Conservation (phyloP, 2,329 filamentous ascomycete species). For the Trichophyton rubrum region DNA sequence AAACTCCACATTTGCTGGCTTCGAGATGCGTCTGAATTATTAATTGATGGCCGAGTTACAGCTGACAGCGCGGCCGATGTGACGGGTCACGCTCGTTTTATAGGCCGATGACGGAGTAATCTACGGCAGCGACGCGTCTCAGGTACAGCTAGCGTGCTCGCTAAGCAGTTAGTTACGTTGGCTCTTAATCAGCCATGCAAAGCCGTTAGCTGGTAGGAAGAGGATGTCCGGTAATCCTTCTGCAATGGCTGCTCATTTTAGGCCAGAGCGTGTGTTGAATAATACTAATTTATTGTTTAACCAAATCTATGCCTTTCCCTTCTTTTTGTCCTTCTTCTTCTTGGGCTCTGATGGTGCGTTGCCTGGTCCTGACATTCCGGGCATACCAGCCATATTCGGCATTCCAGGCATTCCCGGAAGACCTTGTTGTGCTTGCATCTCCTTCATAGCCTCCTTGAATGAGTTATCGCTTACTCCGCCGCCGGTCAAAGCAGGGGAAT, state of each 20-base stretch:
- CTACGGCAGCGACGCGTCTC: no score
- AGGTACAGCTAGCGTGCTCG: no score
- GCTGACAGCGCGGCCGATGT: not conserved
- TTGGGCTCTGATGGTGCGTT: conserved; percentile 30
- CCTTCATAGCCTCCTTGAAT: conserved; percentile 91
- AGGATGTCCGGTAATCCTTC: no score
- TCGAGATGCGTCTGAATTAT: conserved; percentile 2
- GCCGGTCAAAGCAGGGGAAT: conserved; percentile 79
- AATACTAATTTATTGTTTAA: no score
- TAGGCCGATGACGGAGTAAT: no score
- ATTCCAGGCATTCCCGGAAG: conserved; percentile 32
- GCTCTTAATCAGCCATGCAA: no score
- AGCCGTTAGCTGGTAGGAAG: no score
- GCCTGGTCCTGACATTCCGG: conserved; percentile 30
- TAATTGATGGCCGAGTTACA: not conserved
- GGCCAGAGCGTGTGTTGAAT: no score
- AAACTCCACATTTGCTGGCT: not conserved
- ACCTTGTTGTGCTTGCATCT: conserved; percentile 53
- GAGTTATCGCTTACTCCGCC: conserved; percentile 91
- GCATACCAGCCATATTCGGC: conserved; percentile 26
- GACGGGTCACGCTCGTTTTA: no score
- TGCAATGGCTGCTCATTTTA: no score
- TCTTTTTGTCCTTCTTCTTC: conserved; percentile 41
- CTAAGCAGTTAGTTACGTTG: no score
- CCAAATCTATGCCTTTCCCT: conserved; percentile 26